Percentiles rank a stretch among this genome's conserved stretches.
Conservation (phyloP, 345 rosid species). For the Eutrema japonicum region DNA sequence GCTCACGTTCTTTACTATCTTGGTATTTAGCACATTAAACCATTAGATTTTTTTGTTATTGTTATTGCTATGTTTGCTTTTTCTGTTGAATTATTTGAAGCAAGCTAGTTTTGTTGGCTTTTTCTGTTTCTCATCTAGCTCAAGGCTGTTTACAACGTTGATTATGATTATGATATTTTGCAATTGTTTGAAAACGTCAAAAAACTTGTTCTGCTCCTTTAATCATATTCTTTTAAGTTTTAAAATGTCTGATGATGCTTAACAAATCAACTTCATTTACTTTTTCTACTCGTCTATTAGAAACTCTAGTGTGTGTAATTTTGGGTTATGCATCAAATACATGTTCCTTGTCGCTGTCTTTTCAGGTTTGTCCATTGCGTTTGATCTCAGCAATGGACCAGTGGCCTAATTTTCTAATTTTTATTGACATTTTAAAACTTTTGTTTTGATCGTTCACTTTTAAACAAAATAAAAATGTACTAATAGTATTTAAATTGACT, state of each 20-base stretch:
- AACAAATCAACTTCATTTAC: not conserved
- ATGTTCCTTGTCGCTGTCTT: slow-evolving; percentile 3
- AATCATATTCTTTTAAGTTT: not conserved
- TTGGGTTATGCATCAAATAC: not conserved
- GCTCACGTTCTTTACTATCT: not conserved
- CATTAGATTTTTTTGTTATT: not conserved
- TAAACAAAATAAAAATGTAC: no score
- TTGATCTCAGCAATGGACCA: slow-evolving; percentile 50
- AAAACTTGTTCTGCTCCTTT: not conserved
- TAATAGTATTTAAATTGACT: no score
- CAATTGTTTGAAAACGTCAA: not conserved
- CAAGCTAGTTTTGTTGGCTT: not conserved
- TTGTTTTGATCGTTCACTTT: no score
- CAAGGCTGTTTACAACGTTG: not conserved
- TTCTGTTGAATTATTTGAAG: not conserved
- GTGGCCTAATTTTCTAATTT: slow-evolving; percentile 19
- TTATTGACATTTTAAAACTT: no score
- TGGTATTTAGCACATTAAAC: not conserved
- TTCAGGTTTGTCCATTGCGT: slow-evolving; percentile 71
- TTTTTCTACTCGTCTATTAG: not conserved
- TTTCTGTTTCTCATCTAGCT: not conserved
- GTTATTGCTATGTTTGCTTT: not conserved
- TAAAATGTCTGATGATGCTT: not conserved
- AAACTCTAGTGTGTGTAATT: not conserved
- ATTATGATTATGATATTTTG: no score